Evolutionary conservation across 179 eudicot genomes (phyloP).

Genomic region (Gypsophila paniculata): DNA sequence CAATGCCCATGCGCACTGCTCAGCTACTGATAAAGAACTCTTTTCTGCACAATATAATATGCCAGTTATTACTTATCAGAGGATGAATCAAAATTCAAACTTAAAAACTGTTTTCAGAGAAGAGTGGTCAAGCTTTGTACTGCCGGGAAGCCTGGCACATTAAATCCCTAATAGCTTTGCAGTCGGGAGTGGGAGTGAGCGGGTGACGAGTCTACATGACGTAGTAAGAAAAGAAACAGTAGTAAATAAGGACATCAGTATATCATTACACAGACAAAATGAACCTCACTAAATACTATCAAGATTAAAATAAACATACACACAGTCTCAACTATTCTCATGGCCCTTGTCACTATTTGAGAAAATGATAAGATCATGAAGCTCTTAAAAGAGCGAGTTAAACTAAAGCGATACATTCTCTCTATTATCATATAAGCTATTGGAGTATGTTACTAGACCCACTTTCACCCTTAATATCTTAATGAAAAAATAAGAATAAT

Average conservation of each 20-base stretch:
- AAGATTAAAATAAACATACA: not conserved
- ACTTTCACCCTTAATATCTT: too few relatives aligned
- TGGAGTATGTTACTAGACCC: too few relatives aligned
- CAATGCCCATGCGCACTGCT: constrained; percentile 99
- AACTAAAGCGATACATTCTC: too few relatives aligned
- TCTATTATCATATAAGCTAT: too few relatives aligned
- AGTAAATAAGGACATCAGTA: not conserved
- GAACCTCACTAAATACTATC: not conserved
- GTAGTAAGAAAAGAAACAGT: not conserved
- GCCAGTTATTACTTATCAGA: not conserved
- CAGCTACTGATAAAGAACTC: constrained; percentile 78
- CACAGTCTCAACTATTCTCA: not conserved
- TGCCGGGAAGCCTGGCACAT: not conserved
- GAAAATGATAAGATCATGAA: too few relatives aligned
- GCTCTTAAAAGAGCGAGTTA: too few relatives aligned
- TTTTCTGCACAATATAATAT: constrained; percentile 46
- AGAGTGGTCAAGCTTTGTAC: not conserved
- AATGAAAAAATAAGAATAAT: too few relatives aligned
- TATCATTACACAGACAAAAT: not conserved
- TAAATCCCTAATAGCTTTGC: not conserved
- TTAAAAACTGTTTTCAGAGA: not conserved
- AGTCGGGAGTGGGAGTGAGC: not conserved
- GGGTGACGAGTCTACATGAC: not conserved
- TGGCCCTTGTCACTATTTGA: too few relatives aligned
- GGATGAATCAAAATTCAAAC: not conserved